Percentiles rank a stretch among this genome's conserved stretches.
Conservation (phyloP, 352 stramenopile genomes). For the Globisporangium middletonii region DNA sequence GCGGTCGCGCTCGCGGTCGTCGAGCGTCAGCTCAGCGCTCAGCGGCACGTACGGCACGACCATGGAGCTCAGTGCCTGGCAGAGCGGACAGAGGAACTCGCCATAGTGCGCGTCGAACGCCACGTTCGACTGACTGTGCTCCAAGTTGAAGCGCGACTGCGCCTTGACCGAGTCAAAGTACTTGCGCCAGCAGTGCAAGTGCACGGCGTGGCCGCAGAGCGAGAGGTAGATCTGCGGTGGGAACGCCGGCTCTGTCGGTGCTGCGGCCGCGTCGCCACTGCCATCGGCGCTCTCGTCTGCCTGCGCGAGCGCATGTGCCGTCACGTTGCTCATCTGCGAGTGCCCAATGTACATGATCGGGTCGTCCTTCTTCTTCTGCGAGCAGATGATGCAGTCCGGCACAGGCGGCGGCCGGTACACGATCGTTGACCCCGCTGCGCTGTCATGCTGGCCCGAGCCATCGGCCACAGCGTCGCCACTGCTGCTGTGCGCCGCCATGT, state of each 20-base stretch:
- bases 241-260: slow-evolving; percentile 20
- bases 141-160: slow-evolving; percentile 61
- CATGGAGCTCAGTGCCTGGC: slow-evolving; percentile 89
- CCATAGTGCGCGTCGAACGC: slow-evolving; percentile 80
- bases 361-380: slow-evolving; percentile 77
- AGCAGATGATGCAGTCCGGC: slow-evolving; percentile 82
- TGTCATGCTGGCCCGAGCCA: neutral
- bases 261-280: slow-evolving; percentile 15
- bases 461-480: slow-evolving; percentile 12
- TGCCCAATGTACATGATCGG: slow-evolving; percentile 86
- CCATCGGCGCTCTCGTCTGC: slow-evolving; percentile 29
- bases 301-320: slow-evolving; percentile 31
- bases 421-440: slow-evolving; percentile 22
- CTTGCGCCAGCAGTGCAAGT: slow-evolving; percentile 84
- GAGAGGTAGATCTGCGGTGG: slow-evolving; percentile 67
- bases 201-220: slow-evolving; percentile 87
- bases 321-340: slow-evolving; percentile 65
- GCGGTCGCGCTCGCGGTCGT: slow-evolving; percentile 48
- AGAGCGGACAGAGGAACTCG: slow-evolving; percentile 90
- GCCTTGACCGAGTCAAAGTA: slow-evolving; percentile 86
- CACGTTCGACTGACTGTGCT: slow-evolving; percentile 74
- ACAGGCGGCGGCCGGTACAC: slow-evolving; percentile 60
- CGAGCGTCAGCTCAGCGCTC: slow-evolving; percentile 43
- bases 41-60: slow-evolving; percentile 76
- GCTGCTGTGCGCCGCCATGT: slow-evolving; percentile 10